Evolutionary conservation across 2,329 filamentous ascomycete genomes (phyloP), one percentile per base, ranked within the genome.

Genomic region (Aquanectria penicillioides): DNA sequence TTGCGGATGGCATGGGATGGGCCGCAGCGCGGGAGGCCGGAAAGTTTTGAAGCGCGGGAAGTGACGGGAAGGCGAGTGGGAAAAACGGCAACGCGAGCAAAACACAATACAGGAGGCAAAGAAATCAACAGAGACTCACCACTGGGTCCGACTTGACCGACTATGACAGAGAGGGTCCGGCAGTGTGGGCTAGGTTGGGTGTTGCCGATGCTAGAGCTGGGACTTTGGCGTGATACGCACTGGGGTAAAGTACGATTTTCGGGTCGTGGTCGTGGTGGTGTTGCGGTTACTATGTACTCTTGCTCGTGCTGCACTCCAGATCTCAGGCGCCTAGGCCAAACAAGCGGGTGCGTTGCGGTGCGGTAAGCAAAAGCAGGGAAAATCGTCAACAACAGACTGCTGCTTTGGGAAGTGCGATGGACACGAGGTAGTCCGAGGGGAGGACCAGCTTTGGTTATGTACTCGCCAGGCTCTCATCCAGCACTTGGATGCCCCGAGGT

Each of bases 371-470:
- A 51, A 57, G 59, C 55, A 62, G 48, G 50, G 36, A 48, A 54
- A 46, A 44, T 46, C 59, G 51, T 61, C 50, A 57, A 68, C 49
- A 69, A 65, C 61, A 70, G 54, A 66, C 63, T 67, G 57, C 65
- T 62, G 52, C 65, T 68, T 67, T 68, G 56, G 67, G 67, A 69
- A 54, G 52, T 44, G 51, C 57, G 51, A 55, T 61, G 25, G 54
- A 57, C 46, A 58, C 56, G 49, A 66, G 53, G 61, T 59, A 63
- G 57, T 34, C 55, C 57, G 59, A 57, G 59, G 38, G 53, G 69
- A 72, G 69, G 67, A 67, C 48, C 65, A 58, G 55, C 57, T 66
- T 65, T 59, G 61, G 63, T 70, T 72, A 71, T 71, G 68, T 72
- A 72, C 63, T 70, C 61, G 58, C 58, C 54, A 48, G 59, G 63